Evolutionary conservation across 2,329 filamentous ascomycete species (phyloP), one percentile per base, ranked within the genome.

Genomic region (Monosporascus sp.): DNA sequence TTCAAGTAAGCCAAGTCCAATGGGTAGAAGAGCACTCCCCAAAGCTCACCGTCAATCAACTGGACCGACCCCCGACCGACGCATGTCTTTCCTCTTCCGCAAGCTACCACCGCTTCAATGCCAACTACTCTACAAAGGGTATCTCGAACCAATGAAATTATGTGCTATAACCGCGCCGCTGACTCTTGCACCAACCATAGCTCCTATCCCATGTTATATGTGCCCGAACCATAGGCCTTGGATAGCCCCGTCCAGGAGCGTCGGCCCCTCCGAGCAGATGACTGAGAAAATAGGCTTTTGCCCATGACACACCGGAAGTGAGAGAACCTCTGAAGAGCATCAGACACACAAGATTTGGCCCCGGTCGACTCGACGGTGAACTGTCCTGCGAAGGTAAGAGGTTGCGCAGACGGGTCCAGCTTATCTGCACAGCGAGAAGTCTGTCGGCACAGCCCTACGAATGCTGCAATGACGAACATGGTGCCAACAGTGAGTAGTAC

Each of bases 1-100:
- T 59, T 53, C 52, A 59, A 53, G 47, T 55, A 57, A 50, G 51
- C 53, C 25, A 18, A 41, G n/a, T 50, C 41, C 44, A 41, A 47
- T 1, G 31, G 11, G 31, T 14, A 14, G 31, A 35, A 14, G 5
- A 14, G 11, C 11, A 46, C 11, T 27, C 11, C 20, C 43, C 9
- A 46, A 9, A 22, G 25, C 6, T 6, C 24, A 31, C 25, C 15
- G 18, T 25, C 22, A 46, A 9, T 25, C 20, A 22, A 9, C 22
- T 46, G 20, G 43, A 46, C 20, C 43, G 22, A 25, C 43, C 14
- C 43, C 43, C 43, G 24, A n/a, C 43, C 24, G n/a, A 6, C n/a
- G 6, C 24, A 25, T 17, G 9, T 46, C 22, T 46, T 27, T 46
- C 22, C 22, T 17, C 22, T 43, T 35, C 31, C 11, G 31, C 31